Percentiles rank a stretch among this genome's conserved stretches.
Conservation (phyloP, 306 rosid species). For the Trifolium dubium region DNA sequence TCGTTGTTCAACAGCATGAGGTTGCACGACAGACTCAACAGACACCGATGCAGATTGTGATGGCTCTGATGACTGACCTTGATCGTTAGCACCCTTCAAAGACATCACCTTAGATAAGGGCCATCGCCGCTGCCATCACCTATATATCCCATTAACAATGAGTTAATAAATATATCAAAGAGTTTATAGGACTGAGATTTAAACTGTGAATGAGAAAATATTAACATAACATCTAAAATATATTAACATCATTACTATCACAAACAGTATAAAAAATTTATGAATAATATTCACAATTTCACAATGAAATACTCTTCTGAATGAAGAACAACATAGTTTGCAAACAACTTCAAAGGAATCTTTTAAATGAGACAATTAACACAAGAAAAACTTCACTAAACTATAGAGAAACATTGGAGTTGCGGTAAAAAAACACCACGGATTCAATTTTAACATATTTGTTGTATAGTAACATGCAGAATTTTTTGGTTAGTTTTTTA, state of each 20-base stretch:
- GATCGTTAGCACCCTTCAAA: slow-evolving; percentile 61
- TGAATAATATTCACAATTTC: background rate
- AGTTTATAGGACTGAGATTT: background rate
- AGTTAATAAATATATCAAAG: slow-evolving; percentile 8
- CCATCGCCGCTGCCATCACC: slow-evolving; percentile 51
- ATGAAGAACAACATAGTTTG: background rate
- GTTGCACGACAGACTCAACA: slow-evolving; percentile 32
- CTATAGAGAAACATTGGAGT: background rate
- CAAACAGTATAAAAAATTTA: background rate
- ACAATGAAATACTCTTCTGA: background rate
- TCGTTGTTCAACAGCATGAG: slow-evolving; percentile 61
- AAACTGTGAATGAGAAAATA: background rate
- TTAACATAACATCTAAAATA: background rate
- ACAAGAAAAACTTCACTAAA: background rate
- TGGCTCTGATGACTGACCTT: slow-evolving; percentile 50
- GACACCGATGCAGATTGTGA: slow-evolving; percentile 45
- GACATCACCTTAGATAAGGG: slow-evolving; percentile 66
- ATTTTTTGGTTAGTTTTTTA: background rate
- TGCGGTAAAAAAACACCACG: background rate
- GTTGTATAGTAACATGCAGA: background rate
- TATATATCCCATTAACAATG: slow-evolving; percentile 34
- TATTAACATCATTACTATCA: background rate
- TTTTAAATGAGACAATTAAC: too few relatives aligned
- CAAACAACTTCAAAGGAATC: too few relatives aligned
- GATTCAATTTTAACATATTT: background rate